phyloP scores from a whole-genome alignment of 176 grass and related monocot genomes.

The Musa acuminata region DNA sequence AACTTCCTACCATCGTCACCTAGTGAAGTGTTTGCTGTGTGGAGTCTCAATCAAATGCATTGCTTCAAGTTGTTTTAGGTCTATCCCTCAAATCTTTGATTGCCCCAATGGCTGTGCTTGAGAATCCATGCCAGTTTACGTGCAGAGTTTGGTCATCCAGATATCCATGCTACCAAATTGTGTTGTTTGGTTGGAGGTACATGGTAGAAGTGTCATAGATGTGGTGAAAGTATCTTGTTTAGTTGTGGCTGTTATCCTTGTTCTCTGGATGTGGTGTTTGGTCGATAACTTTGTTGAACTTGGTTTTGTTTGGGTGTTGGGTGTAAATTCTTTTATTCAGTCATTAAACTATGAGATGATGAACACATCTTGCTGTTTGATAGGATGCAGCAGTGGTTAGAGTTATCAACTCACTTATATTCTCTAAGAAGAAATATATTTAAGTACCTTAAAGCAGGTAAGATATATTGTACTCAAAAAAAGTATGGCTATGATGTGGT shows the following conservation, averaged over 20 bases:
- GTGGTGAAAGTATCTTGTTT: too few relatives aligned
- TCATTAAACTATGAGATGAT: neutral
- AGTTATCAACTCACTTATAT: too few relatives aligned
- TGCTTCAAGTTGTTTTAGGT: constrained; percentile 16
- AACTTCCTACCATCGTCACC: neutral
- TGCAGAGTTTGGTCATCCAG: too few relatives aligned
- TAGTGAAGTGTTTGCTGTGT: constrained; percentile 6
- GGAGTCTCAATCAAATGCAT: constrained; percentile 13
- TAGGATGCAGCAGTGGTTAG: too few relatives aligned
- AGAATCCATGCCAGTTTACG: neutral
- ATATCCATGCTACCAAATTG: neutral
- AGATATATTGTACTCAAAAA: neutral
- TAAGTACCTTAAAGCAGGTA: neutral
- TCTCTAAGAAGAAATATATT: neutral
- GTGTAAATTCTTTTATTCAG: neutral
- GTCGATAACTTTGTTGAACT: too few relatives aligned
- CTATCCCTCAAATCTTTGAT: constrained; percentile 5
- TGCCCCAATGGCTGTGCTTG: neutral
- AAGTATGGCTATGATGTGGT: neutral
- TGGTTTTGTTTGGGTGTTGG: neutral
- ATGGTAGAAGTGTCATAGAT: neutral
- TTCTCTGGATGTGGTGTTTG: too few relatives aligned
- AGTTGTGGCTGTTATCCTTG: too few relatives aligned
- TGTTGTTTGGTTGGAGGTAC: neutral
- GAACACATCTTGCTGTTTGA: too few relatives aligned